phyloP scores from a whole-genome alignment of 1,284 basidiomycete genomes.

The Rhizoctonia solani region DNA sequence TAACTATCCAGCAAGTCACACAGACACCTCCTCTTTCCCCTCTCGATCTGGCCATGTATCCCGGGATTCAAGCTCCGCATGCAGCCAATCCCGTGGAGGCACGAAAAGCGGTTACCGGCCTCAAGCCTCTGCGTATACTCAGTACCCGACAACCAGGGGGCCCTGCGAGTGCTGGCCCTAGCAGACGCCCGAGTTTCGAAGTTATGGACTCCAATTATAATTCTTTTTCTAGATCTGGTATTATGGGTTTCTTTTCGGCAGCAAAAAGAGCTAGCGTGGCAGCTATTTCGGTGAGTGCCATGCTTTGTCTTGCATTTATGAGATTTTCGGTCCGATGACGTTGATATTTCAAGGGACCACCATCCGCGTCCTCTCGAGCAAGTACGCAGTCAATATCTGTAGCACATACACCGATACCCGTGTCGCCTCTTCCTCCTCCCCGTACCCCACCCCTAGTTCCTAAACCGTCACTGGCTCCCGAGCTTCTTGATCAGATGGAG shows the following conservation, averaged over 20 bases:
- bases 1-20: neutral
- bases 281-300: neutral
- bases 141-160: slow-evolving; percentile 20
- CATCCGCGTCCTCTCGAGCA: neutral
- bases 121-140: slow-evolving; percentile 19
- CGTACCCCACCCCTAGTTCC: slow-evolving; percentile 24
- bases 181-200: slow-evolving; percentile 1
- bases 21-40: slow-evolving; percentile 24
- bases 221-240: neutral
- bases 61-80: neutral
- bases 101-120: slow-evolving; percentile 17
- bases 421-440: slow-evolving; percentile 24
- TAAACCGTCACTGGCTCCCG: neutral
- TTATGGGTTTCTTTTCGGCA: slow-evolving; percentile 11
- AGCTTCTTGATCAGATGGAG: slow-evolving; percentile 3
- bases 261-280: slow-evolving; percentile 12
- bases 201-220: neutral
- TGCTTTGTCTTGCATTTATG: neutral
- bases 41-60: slow-evolving; percentile 29
- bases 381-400: neutral
- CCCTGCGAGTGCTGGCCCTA: slow-evolving; percentile 24
- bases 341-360: neutral
- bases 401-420: slow-evolving; percentile 13
- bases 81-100: neutral
- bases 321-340: neutral